Base-by-base conservation (phyloP, 768 basidiomycete genomes). In the Auriscalpium orientale region DNA sequence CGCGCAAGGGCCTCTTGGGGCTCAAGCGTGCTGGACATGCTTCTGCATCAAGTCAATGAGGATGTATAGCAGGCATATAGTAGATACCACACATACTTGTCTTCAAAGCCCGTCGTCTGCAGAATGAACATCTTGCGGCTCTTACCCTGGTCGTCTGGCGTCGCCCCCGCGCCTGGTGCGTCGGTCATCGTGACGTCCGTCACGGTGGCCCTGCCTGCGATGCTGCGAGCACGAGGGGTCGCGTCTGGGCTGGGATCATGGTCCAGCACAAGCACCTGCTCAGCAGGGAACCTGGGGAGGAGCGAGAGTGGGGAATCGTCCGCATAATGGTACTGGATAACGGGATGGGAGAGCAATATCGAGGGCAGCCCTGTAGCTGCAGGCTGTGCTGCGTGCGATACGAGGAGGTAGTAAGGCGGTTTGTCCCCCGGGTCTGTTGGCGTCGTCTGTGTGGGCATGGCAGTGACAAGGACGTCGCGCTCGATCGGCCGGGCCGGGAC, bases 311-410 rank as follows among this genome's bases (percentile, higher is more conserved):
- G 84, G 0, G 84, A 77, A 65, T 93, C 91, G 62, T 93, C 89
- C 18, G 81, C 79, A 65, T 89, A 92, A 63, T 89, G 86, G 66
- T 91, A 91, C 62, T 91, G 85, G 16, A 93, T 83, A 45, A 74
- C 71, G 5, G 88, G 87, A 64, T 92, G 90, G 11, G 77, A 71
- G 50, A 88, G 74, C n/a, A 77, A 50, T 13, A 68, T 52, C 1
- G 58, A 72, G 33, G 72, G 72, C 34, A 74, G 75, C 11, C 72
- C 70, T 2, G 76, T 66, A 20, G 76, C 51, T 50, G 67, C 65
- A 34, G 73, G 70, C 21, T 78, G 66, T 11, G 77, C 72, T 16
- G 79, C 78, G 59, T 83, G 82, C 2, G 86, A 81, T 53, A 85
- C 72, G 54, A 92, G 78, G 40, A 91, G 68, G 62, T 88, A 91